phyloP scores from a whole-genome alignment of 257 asterid genomes.

The Solanum virginianum region DNA sequence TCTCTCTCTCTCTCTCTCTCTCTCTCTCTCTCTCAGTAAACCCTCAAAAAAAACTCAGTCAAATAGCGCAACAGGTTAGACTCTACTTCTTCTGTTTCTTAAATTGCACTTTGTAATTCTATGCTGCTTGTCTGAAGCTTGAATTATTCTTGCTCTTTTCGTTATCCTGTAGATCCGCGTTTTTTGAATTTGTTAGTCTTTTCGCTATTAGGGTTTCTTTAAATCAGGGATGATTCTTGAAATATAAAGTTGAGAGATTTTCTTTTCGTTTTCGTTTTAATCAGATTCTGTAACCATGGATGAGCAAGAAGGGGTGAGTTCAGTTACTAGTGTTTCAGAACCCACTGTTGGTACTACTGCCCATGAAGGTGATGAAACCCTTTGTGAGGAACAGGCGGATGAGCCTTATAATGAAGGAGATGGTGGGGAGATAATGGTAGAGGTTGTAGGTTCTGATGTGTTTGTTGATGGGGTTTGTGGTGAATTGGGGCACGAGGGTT shows the following conservation, averaged over 20 bases:
- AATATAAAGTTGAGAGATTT: constrained; percentile 19
- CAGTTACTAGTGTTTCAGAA: constrained; percentile 24
- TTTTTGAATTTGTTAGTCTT: constrained; percentile 14
- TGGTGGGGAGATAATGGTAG: constrained; percentile 69
- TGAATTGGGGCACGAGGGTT: constrained; percentile 14
- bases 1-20: constrained; percentile 5
- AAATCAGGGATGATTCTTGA: constrained; percentile 1
- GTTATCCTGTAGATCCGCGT: neutral
- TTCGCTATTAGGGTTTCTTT: constrained; percentile 23
- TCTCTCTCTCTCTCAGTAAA: neutral
- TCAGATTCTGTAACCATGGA: constrained; percentile 27
- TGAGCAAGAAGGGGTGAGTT: constrained; percentile 44
- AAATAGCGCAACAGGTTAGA: neutral
- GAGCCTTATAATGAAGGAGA: constrained; percentile 32
- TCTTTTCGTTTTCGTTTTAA: neutral
- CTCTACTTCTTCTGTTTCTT: neutral
- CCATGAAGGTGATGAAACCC: constrained; percentile 14
- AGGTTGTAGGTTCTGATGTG: constrained; percentile 76
- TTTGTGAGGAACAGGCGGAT: constrained; percentile 24
- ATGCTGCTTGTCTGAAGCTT: neutral
- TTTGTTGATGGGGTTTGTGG: constrained; percentile 51
- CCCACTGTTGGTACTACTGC: constrained; percentile 19
- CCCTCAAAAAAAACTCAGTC: neutral
- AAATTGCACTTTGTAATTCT: neutral
- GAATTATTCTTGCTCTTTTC: constrained; percentile 4